A percentile compares a stretch with the other conserved stretches of the same genome.
These are phyloP conservation scores for Priceomyces castillae DNA, from an alignment of 805 yeast genomes.

Conservation along the genomic window DNA sequence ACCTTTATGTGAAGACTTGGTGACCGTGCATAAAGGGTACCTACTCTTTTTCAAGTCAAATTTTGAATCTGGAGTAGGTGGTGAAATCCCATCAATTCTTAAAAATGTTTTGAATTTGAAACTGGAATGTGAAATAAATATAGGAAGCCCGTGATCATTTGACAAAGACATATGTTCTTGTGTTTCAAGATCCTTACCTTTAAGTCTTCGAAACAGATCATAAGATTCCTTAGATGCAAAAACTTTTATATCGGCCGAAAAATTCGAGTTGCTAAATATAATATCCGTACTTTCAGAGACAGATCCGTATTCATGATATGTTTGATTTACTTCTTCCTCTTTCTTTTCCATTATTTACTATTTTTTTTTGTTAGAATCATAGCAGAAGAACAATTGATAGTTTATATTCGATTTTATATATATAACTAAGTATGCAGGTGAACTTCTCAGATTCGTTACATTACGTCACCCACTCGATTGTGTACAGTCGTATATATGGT, in stretches of 20 bases:
- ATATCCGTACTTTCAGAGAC: too few relatives aligned
- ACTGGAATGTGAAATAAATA: not conserved
- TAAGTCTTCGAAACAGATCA: not conserved
- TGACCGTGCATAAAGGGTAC: not conserved
- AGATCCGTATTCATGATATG: too few relatives aligned
- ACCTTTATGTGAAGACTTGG: not conserved
- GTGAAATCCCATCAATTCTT: not conserved
- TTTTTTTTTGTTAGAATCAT: too few relatives aligned
- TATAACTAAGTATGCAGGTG: too few relatives aligned
- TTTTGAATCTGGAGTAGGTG: not conserved
- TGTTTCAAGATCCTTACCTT: not conserved
- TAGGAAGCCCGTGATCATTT: not conserved
- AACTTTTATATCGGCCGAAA: not conserved
- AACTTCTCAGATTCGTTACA: too few relatives aligned
- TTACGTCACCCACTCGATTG: too few relatives aligned
- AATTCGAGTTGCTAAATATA: not conserved
- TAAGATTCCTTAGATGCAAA: not conserved
- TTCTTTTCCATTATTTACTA: too few relatives aligned
- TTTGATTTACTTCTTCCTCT: too few relatives aligned
- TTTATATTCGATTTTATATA: too few relatives aligned
- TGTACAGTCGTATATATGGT: too few relatives aligned
- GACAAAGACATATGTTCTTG: not conserved
- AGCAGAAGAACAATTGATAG: too few relatives aligned
- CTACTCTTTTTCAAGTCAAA: not conserved
- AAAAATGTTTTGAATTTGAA: too few relatives aligned